Percentiles rank a stretch among this genome's conserved stretches.
Conservation (phyloP, 1,284 basidiomycete species). For the Pascua sp. region DNA sequence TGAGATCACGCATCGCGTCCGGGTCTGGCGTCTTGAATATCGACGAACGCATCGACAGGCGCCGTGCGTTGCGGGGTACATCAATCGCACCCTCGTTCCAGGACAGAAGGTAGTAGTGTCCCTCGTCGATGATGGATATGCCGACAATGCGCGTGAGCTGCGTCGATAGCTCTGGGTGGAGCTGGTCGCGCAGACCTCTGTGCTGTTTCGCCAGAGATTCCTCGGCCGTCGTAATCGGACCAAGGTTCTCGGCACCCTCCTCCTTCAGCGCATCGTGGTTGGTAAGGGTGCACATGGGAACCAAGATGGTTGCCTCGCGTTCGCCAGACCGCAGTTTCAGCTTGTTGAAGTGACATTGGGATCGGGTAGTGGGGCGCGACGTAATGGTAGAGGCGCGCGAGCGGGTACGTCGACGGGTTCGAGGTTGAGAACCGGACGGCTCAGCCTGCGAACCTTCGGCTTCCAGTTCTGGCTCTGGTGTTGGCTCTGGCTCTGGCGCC, state of each 20-base stretch:
- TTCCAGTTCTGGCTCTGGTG: no score
- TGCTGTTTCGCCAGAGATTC: background rate
- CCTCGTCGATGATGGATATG: constrained; percentile 29
- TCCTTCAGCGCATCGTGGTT: constrained; percentile 17
- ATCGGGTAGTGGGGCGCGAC: constrained; percentile 23
- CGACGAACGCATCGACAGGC: background rate
- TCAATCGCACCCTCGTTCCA: constrained; percentile 11
- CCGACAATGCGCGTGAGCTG: constrained; percentile 38
- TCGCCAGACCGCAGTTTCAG: constrained; percentile 24
- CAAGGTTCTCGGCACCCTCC: constrained; percentile 11
- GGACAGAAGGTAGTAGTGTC: constrained; percentile 32
- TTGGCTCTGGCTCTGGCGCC: no score
- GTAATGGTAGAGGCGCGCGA: no score
- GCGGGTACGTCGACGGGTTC: no score
- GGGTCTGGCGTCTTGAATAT: background rate
- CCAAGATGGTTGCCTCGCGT: constrained; percentile 28
- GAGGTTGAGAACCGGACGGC: no score
- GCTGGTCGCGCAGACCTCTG: background rate
- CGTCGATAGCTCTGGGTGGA: constrained; percentile 25
- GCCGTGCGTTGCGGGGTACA: background rate
- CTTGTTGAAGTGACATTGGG: constrained; percentile 37
- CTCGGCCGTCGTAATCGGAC: background rate
- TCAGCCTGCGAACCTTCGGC: no score
- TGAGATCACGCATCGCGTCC: no score
- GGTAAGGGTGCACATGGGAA: constrained; percentile 31